Percentiles rank a stretch among this genome's conserved stretches.
Conservation (phyloP, 208 protist species). For the Trypanosoma platydactyli region DNA sequence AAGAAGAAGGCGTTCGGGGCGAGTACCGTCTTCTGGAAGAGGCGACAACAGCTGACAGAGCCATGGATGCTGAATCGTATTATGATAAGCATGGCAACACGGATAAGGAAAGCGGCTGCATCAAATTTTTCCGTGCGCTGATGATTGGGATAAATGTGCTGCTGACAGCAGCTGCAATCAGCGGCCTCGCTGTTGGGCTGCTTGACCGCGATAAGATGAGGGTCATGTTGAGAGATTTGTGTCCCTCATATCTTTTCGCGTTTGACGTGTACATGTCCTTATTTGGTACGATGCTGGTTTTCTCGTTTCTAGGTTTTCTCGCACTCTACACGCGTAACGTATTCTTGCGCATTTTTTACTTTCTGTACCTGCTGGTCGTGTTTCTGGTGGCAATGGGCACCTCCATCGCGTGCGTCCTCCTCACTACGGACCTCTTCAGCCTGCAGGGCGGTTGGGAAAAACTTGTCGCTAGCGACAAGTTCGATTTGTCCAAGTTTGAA, state of each 20-base stretch:
- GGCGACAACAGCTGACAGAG: not conserved
- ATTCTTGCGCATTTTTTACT: constrained; percentile 23
- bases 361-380: constrained; percentile 15
- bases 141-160: constrained; percentile 31
- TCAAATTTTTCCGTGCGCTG: constrained; percentile 14
- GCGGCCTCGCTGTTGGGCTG: constrained; percentile 28
- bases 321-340: constrained; percentile 25
- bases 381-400: constrained; percentile 9
- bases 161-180: constrained; percentile 16
- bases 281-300: constrained; percentile 19
- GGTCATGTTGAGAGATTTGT: constrained; percentile 17
- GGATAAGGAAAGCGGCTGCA: not conserved
- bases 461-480: not conserved
- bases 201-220: constrained; percentile 21
- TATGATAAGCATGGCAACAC: constrained; percentile 5
- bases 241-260: constrained; percentile 7
- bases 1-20: too few relatives aligned
- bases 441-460: constrained; percentile 18
- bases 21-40: too few relatives aligned
- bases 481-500: constrained; percentile 19
- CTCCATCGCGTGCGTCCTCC: constrained; percentile 21
- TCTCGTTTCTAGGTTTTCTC: constrained; percentile 29
- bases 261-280: constrained; percentile 23
- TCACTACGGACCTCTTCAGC: constrained; percentile 8
- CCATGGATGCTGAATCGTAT: constrained; percentile 9